Evolutionary conservation across 2,329 filamentous ascomycete genomes (phyloP), one percentile per base, ranked within the genome.

Genomic region (Colletotrichum caudatum): DNA sequence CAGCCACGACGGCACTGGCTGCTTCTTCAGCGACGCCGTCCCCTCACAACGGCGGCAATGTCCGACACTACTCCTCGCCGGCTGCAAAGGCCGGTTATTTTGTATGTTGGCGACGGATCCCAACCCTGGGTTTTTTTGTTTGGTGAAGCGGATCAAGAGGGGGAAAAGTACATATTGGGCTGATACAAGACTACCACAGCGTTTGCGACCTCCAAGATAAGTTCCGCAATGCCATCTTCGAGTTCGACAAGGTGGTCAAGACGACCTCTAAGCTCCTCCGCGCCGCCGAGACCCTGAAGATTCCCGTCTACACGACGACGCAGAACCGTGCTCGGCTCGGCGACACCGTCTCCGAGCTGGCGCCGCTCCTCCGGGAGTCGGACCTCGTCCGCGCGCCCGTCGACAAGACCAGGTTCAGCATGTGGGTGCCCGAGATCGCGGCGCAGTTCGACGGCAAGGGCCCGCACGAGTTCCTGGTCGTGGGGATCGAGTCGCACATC

Each of bases 191-290:
- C 8, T 23, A 11, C 23, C 18, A 26, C 54, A 98, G 95, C 78
- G 89, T 98, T 79, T 98, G 95, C 84, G 95, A 98, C 79, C 87
- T 98, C 74, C 95, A 98, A 84, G 95, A 98, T 76, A 97, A 94
- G 81, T 98, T 98, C 83, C 89, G 94, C 73, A 85, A 86, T 11
- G 92, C 91, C 67, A 97, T 98, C 77, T 89, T 92, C 83, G 91
- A 97, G 79, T 98, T 95, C 79, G 89, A 93, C 74, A 94, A 93
- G 80, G 88, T 98, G 91, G 85, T 94, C 80, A 82, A 86, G 64
- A 94, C 92, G 29, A 83, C 91, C 37, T 83, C 87, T 77, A 94
- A 94, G 80, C 85, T 94, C 80, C 87, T 94, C 77, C 85, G 84
- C 78, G 91, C 91, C 68, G 87, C 88, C 75, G 81, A 88, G 60